Evolutionary conservation across 768 basidiomycete genomes (phyloP).

Genomic region (Lactarius psammicola): DNA sequence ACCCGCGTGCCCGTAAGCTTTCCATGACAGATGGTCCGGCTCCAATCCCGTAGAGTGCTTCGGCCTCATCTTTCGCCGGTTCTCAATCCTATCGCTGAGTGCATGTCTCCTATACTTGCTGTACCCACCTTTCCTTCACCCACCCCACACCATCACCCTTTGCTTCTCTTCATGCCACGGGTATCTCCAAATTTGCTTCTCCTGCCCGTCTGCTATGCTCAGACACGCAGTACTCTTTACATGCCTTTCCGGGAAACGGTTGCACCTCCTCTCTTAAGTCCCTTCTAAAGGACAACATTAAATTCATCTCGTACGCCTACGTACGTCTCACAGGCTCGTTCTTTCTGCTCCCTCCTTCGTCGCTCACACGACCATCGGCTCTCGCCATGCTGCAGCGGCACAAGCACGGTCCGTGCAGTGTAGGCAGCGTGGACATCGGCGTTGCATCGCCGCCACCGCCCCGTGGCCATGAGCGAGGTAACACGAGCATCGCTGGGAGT

Average conservation of each 20-base stretch:
- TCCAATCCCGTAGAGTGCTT: slow-evolving; percentile 33
- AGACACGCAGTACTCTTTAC: slow-evolving; percentile 33
- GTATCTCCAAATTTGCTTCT: slow-evolving; percentile 27
- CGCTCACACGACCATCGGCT: slow-evolving; percentile 47
- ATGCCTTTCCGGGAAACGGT: slow-evolving; percentile 29
- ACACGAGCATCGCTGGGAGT: slow-evolving; percentile 49
- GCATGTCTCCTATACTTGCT: slow-evolving; percentile 32
- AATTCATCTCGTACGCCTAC: slow-evolving; percentile 82
- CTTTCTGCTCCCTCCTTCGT: slow-evolving; percentile 51
- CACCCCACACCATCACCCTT: slow-evolving; percentile 34
- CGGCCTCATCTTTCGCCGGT: slow-evolving; percentile 36
- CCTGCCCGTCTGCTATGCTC: slow-evolving; percentile 32
- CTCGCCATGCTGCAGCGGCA: slow-evolving; percentile 49
- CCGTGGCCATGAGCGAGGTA: slow-evolving; percentile 46
- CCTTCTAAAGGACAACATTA: slow-evolving; percentile 34
- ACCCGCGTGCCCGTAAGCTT: slow-evolving; percentile 76
- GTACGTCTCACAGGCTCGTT: slow-evolving; percentile 74
- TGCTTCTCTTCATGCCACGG: background rate
- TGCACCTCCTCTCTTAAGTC: slow-evolving; percentile 17
- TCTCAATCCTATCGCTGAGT: slow-evolving; percentile 39
- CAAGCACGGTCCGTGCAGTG: slow-evolving; percentile 54
- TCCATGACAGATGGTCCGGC: slow-evolving; percentile 42
- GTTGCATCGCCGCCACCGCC: slow-evolving; percentile 39
- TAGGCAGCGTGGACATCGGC: slow-evolving; percentile 79
- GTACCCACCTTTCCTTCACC: slow-evolving; percentile 34